Conservation (phyloP, 257 asterid species). For the Solanum verrucosum region DNA sequence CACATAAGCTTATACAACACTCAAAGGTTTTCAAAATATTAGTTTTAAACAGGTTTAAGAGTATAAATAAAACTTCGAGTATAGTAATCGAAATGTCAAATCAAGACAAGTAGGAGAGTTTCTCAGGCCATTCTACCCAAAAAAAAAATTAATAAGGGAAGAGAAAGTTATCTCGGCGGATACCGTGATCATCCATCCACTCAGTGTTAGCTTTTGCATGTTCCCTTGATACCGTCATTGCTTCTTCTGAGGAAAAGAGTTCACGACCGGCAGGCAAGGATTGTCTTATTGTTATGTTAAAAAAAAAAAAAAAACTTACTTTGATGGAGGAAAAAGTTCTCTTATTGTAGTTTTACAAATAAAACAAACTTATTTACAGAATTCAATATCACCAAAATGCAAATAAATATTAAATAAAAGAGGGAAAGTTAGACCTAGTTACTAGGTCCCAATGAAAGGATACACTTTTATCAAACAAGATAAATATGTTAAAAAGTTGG, state of each 20-base stretch:
- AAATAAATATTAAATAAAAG: not conserved
- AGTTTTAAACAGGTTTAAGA: not conserved
- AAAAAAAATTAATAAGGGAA: no score
- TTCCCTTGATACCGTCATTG: not conserved
- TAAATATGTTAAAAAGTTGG: constrained; percentile 8
- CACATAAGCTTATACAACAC: not conserved
- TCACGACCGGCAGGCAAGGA: not conserved
- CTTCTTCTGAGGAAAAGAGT: not conserved
- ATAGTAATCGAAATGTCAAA: no score
- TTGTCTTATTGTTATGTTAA: not conserved
- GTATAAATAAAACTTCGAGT: not conserved
- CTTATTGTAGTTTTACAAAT: not conserved
- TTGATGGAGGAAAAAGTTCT: not conserved
- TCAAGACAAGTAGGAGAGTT: not conserved
- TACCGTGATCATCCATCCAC: no score
- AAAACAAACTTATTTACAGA: not conserved
- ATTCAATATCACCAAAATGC: not conserved
- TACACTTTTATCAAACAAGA: constrained; percentile 2
- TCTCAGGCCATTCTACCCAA: not conserved
- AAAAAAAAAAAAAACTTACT: no score
- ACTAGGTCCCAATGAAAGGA: not conserved
- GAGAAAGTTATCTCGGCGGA: no score
- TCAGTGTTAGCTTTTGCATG: no score
- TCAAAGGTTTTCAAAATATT: not conserved
- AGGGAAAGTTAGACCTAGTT: not conserved